These are phyloP conservation scores for Macadamia tetraphylla DNA, from an alignment of 164 flowering plant species.

Conservation along the genomic window DNA sequence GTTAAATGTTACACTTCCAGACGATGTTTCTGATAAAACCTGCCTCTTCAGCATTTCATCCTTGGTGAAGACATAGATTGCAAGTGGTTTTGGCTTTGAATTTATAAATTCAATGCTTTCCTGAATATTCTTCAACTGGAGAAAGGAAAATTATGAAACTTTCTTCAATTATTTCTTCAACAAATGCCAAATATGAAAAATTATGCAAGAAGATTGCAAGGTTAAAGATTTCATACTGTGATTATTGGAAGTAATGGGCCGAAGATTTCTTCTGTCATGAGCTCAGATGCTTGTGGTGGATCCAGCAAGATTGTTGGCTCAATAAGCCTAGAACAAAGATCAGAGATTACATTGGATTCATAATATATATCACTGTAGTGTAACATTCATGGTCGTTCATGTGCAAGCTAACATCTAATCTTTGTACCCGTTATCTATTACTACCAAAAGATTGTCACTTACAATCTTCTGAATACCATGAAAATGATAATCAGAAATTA, in stretches of 20 bases:
- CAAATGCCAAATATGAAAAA: neutral
- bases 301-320: constrained; percentile 84
- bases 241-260: constrained; percentile 92
- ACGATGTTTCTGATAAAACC: constrained; percentile 64
- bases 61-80: constrained; percentile 66
- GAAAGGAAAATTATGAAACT: neutral
- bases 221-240: constrained; percentile 44
- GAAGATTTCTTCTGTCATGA: constrained; percentile 89
- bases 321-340: constrained; percentile 41
- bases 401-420: too few relatives aligned
- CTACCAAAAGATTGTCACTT: too few relatives aligned
- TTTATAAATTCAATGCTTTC: constrained; percentile 85
- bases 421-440: too few relatives aligned
- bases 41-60: constrained; percentile 44
- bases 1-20: constrained; percentile 74
- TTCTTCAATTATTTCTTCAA: too few relatives aligned
- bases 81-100: constrained; percentile 69
- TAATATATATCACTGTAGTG: neutral
- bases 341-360: neutral
- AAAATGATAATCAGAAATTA: too few relatives aligned
- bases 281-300: constrained; percentile 72
- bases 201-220: neutral
- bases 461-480: too few relatives aligned
- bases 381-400: too few relatives aligned
- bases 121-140: constrained; percentile 66